Conservation (phyloP, 1,139 yeast genomes). For the Eremothecium cymbalariae region DNA sequence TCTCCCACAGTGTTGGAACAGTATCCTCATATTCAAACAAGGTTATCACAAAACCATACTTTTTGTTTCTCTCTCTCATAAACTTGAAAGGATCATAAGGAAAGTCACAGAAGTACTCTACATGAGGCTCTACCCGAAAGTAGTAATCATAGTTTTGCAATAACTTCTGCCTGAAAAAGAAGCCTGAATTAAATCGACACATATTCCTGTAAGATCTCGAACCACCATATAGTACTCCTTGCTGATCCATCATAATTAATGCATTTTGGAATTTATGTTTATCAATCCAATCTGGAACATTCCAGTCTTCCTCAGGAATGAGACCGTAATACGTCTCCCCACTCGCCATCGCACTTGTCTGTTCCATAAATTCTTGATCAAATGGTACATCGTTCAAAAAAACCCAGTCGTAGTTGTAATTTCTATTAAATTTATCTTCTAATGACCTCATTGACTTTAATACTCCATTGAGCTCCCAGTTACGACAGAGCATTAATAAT, state of each 20-base stretch:
- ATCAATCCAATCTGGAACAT: constrained; percentile 47
- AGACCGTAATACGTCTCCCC: constrained; percentile 69
- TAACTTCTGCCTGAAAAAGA: constrained; percentile 65
- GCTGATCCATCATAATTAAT: constrained; percentile 47
- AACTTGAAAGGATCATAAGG: constrained; percentile 76
- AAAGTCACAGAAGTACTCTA: constrained; percentile 76
- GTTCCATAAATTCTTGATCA: constrained; percentile 52
- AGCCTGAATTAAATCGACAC: constrained; percentile 81
- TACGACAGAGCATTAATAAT: constrained; percentile 61
- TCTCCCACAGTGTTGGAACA: constrained; percentile 74
- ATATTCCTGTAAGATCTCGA: constrained; percentile 71
- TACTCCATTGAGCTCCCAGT: constrained; percentile 56
- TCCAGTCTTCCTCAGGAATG: constrained; percentile 64
- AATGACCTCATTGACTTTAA: constrained; percentile 56
- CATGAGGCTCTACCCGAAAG: constrained; percentile 91
- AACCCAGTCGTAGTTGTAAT: constrained; percentile 77
- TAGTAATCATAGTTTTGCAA: constrained; percentile 68
- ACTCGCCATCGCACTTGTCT: constrained; percentile 64
- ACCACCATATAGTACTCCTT: constrained; percentile 67
- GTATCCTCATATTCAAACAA: constrained; percentile 75
- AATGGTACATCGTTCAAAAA: constrained; percentile 80
- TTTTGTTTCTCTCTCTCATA: constrained; percentile 61
- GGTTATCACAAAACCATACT: constrained; percentile 80
- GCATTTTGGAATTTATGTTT: constrained; percentile 37
- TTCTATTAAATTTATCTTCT: constrained; percentile 60